Base-by-base conservation (phyloP, 331 rosid genomes). In the Quercus lobata region DNA sequence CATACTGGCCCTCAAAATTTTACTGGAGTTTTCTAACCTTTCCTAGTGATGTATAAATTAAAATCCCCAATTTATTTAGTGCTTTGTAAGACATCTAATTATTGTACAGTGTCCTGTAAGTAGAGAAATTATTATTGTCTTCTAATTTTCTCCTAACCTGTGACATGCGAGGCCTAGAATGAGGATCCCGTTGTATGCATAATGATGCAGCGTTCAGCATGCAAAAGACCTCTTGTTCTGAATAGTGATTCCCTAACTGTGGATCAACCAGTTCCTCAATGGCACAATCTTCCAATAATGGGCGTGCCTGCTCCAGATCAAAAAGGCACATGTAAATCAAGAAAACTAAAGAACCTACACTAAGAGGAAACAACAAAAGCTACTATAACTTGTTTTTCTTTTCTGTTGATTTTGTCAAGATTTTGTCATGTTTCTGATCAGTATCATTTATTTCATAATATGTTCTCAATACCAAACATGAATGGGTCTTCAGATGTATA, bases 161-260 rank as follows among this genome's bases (percentile, higher is more conserved):
- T 46, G 99, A 96, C 97, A 96, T 93, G 22, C 98, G 97, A 29
- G 99, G 99, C 87, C 99, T 86, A n/a, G 83, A 79, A 76, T 91
- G 95, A 37, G 98, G 98, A 83, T 96, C 97, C 78, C 99, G 86
- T 32, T 94, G 89, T 30, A 93, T 90, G 90, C 97, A 93, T 41
- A 91, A 83, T 9, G 97, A 88, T 22, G 97, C 97, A 44, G 93
- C 94, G 60, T 93, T 93, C 65, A 93, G 60, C 97, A 91, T 93
- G 87, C 97, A 93, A 80, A 83, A 88, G 69, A 87, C 91, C 78
- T 93, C 97, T 2, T 88, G 85, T 79, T 90, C 94, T 69, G 86
- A 78, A 81, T 86, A 92, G 30, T 56, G 85, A 76, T 88, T 85
- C 75, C 81, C 92, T 75, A 93, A 85, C 84, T 91, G 87, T 1